Base-by-base conservation (phyloP, 768 basidiomycete species). In the Sarcomyxa edulis region DNA sequence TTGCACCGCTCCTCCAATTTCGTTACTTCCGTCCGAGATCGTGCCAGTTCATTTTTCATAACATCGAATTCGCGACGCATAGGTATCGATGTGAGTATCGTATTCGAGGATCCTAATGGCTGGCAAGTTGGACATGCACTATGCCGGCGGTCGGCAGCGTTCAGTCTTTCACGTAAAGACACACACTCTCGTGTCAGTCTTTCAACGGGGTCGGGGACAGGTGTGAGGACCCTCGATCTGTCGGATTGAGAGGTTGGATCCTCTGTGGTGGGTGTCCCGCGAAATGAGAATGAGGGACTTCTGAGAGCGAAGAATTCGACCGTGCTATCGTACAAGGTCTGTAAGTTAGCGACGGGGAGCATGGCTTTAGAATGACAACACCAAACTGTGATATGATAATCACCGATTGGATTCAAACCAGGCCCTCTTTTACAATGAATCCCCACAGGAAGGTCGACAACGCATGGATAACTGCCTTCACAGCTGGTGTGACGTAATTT, bases 1-100 rank as follows among this genome's bases (percentile, higher is more conserved):
- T 66, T 73, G 58, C 74, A 81, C 11, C 75, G 70, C 45, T 85
- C 84, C 38, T 81, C 71, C 23, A 81, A 60, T 32, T 71, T 74
- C 20, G 69, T 57, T 15, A 75, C 64, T 35, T 83, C 76, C 39
- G 64, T 58, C 45, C 71, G 71, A 9, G 76, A 67, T 42, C 70
- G 71, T 35, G 71, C 64, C 24, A 80, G 68, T 40, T 80, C 75
- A 44, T 68, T 61, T 54, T 72, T 77, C 33, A 71, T 65, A 40
- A 62, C 56, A 54, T 79, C 79, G 42, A 76, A 63, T 51, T 80
- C 74, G 51, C 79, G 69, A 47, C 73, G 71, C 68, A 76, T 67
- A 47, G 62, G 57, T 39, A 58, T 54, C 31, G 59, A 53, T 35
- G 65, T 49, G 47, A 62, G 56, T 56, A 59, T 61, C 65, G 63